Conservation (phyloP, 225 moss, liverwort and hornwort genomes). For the Polytrichum formosum region DNA sequence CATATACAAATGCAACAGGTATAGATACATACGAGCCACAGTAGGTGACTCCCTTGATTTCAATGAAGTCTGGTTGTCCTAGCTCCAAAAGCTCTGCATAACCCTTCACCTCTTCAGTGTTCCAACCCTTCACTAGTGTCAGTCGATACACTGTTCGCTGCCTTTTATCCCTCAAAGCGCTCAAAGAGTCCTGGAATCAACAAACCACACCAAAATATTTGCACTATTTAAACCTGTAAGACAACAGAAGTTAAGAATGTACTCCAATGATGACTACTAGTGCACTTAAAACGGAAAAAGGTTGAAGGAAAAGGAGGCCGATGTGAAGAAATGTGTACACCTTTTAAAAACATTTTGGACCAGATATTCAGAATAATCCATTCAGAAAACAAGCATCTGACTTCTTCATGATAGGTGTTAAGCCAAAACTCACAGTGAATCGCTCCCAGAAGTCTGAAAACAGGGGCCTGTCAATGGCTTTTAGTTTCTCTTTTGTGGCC, state of each 20-base stretch:
- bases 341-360: no score
- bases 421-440: slow-evolving; percentile 64
- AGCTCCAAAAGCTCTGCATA: slow-evolving; percentile 85
- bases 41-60: slow-evolving; percentile 97
- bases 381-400: no score
- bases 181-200: slow-evolving; percentile 65
- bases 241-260: not conserved
- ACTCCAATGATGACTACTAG: no score
- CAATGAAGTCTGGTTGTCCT: slow-evolving; percentile 92
- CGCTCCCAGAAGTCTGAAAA: slow-evolving; percentile 98
- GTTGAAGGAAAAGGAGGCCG: no score
- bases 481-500: slow-evolving; percentile 92
- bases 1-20: no score
- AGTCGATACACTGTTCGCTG: slow-evolving; percentile 94
- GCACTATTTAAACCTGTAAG: no score
- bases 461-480: slow-evolving; percentile 92
- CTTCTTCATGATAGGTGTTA: no score
- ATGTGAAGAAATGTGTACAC: no score
- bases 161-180: slow-evolving; percentile 75
- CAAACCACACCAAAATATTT: not conserved
- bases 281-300: no score
- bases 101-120: slow-evolving; percentile 83
- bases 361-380: no score
- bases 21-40: slow-evolving; percentile 67
- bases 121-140: slow-evolving; percentile 98